A percentile compares a stretch with the other conserved stretches of the same genome.
These are phyloP conservation scores for Gossypium trilobum DNA, from an alignment of 441 rosid species.

Conservation along the genomic window DNA sequence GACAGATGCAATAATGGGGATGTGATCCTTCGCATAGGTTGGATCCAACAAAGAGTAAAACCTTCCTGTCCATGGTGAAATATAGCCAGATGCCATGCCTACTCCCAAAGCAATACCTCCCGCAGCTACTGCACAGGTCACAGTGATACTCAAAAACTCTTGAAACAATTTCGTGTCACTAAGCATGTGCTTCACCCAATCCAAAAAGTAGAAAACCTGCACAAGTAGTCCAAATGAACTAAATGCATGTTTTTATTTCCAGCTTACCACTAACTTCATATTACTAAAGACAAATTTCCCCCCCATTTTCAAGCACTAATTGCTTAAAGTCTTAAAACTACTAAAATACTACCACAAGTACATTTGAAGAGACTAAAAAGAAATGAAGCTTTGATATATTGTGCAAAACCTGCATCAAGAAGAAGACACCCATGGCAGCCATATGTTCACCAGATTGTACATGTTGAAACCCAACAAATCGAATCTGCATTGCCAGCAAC, in stretches of 20 bases:
- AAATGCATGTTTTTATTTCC: neutral
- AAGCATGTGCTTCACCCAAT: slow-evolving; percentile 77
- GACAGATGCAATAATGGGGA: slow-evolving; percentile 95
- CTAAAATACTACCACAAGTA: neutral
- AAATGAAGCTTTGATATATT: neutral
- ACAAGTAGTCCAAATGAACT: slow-evolving; percentile 14
- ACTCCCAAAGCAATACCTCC: slow-evolving; percentile 80
- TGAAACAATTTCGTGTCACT: slow-evolving; percentile 73
- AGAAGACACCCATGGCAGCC: slow-evolving; percentile 95
- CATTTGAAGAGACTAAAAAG: neutral
- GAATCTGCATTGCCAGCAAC: slow-evolving; percentile 95
- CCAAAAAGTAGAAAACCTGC: slow-evolving; percentile 87
- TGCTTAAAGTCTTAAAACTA: neutral
- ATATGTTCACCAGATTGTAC: slow-evolving; percentile 98
- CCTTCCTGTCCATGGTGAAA: slow-evolving; percentile 98
- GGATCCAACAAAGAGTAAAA: slow-evolving; percentile 94
- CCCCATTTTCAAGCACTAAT: neutral
- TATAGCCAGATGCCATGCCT: slow-evolving; percentile 90
- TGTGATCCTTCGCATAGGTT: slow-evolving; percentile 92
- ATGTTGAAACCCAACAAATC: slow-evolving; percentile 95
- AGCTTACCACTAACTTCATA: neutral
- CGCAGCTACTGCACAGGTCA: slow-evolving; percentile 57
- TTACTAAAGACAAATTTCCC: neutral
- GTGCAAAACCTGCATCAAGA: slow-evolving; percentile 72
- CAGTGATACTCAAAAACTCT: slow-evolving; percentile 74